Percentiles rank a stretch among this genome's conserved stretches.
phyloP scores from a whole-genome alignment of 179 eudicot genomes.

The Beta lomatogona region DNA sequence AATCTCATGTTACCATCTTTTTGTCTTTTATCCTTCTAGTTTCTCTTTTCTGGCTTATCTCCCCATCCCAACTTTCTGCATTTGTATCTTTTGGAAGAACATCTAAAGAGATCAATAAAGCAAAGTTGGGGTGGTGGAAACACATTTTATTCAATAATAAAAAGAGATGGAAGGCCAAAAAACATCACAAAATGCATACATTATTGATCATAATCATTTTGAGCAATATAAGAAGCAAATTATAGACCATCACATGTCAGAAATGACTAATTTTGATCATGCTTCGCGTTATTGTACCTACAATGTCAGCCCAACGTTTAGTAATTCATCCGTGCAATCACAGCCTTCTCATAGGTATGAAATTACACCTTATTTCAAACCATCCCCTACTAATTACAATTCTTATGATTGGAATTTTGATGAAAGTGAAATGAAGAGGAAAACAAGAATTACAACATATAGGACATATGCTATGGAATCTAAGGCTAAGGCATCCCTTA shows the following conservation, averaged over 20 bases:
- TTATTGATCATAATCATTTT: background rate
- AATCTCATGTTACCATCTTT: background rate
- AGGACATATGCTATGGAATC: conserved; percentile 43
- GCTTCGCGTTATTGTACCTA: conserved; percentile 20
- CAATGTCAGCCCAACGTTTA: conserved; percentile 3
- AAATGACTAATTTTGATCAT: conserved; percentile 24
- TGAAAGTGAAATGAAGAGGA: conserved; percentile 36
- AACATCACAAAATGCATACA: background rate
- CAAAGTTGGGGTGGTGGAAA: conserved; percentile 11
- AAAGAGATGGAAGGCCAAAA: conserved; percentile 18
- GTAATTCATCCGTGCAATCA: background rate
- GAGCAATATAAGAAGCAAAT: conserved; percentile 29
- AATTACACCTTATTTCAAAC: background rate
- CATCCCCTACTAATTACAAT: background rate
- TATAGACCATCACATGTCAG: conserved; percentile 29
- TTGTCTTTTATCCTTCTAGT: background rate
- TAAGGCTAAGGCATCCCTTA: conserved; percentile 42
- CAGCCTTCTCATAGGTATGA: background rate
- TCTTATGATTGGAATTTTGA: conserved; percentile 13
- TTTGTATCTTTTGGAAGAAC: background rate
- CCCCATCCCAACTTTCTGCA: conserved; percentile 15
- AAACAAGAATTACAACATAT: conserved; percentile 40
- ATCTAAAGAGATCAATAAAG: background rate
- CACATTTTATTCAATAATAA: background rate
- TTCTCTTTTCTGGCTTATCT: background rate